Evolutionary conservation across 768 basidiomycete genomes (phyloP).

Genomic region (Thelephora ganbajun): DNA sequence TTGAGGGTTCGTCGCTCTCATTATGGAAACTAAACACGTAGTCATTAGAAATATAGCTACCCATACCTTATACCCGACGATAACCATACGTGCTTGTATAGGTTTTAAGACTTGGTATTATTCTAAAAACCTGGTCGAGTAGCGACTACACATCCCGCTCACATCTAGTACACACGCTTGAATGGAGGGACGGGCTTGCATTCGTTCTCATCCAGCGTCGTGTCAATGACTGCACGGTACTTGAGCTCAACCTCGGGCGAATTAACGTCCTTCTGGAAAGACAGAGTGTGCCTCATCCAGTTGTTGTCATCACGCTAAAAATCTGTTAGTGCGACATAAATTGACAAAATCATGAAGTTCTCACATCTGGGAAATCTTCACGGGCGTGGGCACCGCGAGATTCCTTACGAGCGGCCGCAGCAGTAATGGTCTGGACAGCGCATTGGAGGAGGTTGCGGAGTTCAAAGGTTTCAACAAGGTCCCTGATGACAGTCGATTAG

Average conservation of each 20-base stretch:
- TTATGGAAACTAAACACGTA: too few species aligned
- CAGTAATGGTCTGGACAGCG: conserved; percentile 90
- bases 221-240: conserved; percentile 77
- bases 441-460: conserved; percentile 92
- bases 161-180: conserved; percentile 78
- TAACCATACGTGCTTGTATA: too few species aligned
- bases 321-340: neutral
- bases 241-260: conserved; percentile 78
- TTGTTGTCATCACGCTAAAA: conserved; percentile 75
- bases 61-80: too few species aligned
- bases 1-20: neutral
- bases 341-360: conserved; percentile 8
- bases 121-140: too few species aligned
- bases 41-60: too few species aligned
- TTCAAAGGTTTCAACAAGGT: conserved; percentile 94
- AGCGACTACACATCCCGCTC: neutral
- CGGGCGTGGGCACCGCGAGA: conserved; percentile 98
- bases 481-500: conserved; percentile 30
- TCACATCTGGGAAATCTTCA: conserved; percentile 90
- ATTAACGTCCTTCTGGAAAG: conserved; percentile 71
- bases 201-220: conserved; percentile 88
- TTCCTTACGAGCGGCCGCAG: conserved; percentile 89
- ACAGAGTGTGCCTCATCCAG: conserved; percentile 95
- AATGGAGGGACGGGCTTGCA: conserved; percentile 96
- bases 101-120: too few species aligned